These are phyloP conservation scores for Tylopilus rubrobrunneus DNA, from an alignment of 768 basidiomycete genomes.

Conservation along the genomic window DNA sequence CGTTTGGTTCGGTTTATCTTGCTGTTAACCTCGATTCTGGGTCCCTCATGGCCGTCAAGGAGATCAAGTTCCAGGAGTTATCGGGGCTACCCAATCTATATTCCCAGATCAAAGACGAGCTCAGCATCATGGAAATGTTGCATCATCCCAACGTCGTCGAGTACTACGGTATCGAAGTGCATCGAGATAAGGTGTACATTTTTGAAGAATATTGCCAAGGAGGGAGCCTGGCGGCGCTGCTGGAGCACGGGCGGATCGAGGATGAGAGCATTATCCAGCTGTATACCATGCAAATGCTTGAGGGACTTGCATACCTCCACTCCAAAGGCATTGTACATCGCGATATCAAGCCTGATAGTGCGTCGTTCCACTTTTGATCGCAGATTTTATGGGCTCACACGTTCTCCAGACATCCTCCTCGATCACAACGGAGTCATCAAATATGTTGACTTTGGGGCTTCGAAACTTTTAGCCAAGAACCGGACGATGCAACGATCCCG, in stretches of 20 bases:
- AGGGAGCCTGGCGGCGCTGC: constrained; percentile 81
- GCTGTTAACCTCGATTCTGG: constrained; percentile 96
- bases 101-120: constrained; percentile 92
- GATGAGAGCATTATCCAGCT: constrained; percentile 94
- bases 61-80: constrained; percentile 94
- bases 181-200: constrained; percentile 97
- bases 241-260: constrained; percentile 93
- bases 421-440: constrained; percentile 91
- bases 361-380: constrained; percentile 33
- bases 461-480: constrained; percentile 92
- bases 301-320: constrained; percentile 91
- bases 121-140: constrained; percentile 96
- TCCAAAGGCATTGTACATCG: constrained; percentile 90
- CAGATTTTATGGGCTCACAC: constrained; percentile 7
- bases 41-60: constrained; percentile 98
- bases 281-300: constrained; percentile 96
- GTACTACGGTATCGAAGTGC: constrained; percentile 98
- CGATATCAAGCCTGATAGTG: constrained; percentile 98
- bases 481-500: constrained; percentile 74
- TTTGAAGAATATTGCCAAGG: constrained; percentile 99
- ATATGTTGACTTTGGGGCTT: constrained; percentile 96
- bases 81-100: constrained; percentile 84
- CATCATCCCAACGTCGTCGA: constrained; percentile 98
- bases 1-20: constrained; percentile 98
- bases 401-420: constrained; percentile 79